Base-by-base conservation (phyloP, 345 rosid species). In the Excoecaria agallocha region DNA sequence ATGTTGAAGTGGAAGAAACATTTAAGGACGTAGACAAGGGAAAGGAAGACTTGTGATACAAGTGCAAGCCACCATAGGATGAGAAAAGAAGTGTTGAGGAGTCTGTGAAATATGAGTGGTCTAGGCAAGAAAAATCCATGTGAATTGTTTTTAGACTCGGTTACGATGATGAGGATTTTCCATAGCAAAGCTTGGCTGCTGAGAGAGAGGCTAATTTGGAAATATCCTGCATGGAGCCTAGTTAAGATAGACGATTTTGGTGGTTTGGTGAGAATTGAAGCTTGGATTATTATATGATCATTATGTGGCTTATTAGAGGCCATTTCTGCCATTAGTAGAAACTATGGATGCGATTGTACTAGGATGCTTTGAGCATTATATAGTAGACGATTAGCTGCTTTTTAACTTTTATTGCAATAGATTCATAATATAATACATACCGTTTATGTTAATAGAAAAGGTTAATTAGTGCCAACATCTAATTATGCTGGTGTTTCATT, bases 201-300 rank as follows among this genome's bases (percentile, higher is more conserved):
- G 10, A 85, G 69, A 35, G 89, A 85, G 38, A 82, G 67, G 71
- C 79, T 79, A 60, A 85, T 78, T 61, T 83, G 63, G 74, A 87
- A 87, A 73, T 82, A 78, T 12, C 89, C 89, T 12, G 87, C 86
- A 41, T 87, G 81, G 38, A 84, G 52, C 62, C 75, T 73, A 5
- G 82, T 72, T 64, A 86, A 63, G 69, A 85, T 69, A 22, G 78
- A 82, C 48, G 84, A 50, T 7, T 57, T 51, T 17, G 74, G 56
- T 35, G 74, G 71, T 45, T 77, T 72, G 6, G 45, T 25, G 66
- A 19, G 35, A n/a, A 35, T 35, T 20, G 71, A 24, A 58, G 62
- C 74, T 48, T 75, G 74, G 13, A 66, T 67, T 22, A 16, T 69
- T 51, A 77, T 39, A 48, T 81, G 46, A 69, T 73, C 51, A 8